Conservation (phyloP, 352 stramenopile species). For the Phytopythium chamaehyphon region DNA sequence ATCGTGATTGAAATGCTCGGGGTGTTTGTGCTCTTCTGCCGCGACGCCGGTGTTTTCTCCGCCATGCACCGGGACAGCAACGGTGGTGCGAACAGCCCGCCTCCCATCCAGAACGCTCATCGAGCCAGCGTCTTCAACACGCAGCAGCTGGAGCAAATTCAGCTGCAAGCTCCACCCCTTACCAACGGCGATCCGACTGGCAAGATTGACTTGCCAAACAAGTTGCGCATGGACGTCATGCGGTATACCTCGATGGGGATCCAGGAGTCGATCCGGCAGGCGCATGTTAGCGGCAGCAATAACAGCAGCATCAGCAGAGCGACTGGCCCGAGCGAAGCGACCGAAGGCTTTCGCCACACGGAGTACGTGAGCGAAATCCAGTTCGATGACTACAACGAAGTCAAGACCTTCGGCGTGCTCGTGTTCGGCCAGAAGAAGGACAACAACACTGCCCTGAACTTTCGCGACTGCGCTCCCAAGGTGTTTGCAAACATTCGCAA, state of each 20-base stretch:
- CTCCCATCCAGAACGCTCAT: constrained; percentile 12
- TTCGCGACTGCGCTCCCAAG: constrained; percentile 72
- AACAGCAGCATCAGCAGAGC: constrained; percentile 2
- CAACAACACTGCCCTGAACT: constrained; percentile 53
- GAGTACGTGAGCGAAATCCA: constrained; percentile 30
- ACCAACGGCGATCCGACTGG: constrained; percentile 14
- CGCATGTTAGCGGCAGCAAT: constrained; percentile 29
- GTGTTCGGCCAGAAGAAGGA: constrained; percentile 56
- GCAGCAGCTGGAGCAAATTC: constrained; percentile 10
- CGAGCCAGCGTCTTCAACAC: constrained; percentile 11
- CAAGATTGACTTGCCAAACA: constrained; percentile 71
- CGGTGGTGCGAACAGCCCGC: constrained; percentile 6
- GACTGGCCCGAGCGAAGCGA: constrained; percentile 19
- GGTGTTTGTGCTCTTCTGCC: constrained; percentile 74
- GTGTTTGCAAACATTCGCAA: constrained; percentile 75
- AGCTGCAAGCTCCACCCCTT: constrained; percentile 24
- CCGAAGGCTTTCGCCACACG: constrained; percentile 61
- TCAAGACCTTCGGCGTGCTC: constrained; percentile 68
- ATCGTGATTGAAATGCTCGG: constrained; percentile 64
- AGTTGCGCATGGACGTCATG: constrained; percentile 82
- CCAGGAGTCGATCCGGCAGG: constrained; percentile 62
- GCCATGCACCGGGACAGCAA: constrained; percentile 11
- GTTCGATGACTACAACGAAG: constrained; percentile 69
- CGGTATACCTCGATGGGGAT: constrained; percentile 86
- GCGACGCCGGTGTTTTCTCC: constrained; percentile 62